A percentile compares a stretch with the other conserved stretches of the same genome.
phyloP scores from a whole-genome alignment of 768 basidiomycete genomes.

The Auriscalpium vulgare region DNA sequence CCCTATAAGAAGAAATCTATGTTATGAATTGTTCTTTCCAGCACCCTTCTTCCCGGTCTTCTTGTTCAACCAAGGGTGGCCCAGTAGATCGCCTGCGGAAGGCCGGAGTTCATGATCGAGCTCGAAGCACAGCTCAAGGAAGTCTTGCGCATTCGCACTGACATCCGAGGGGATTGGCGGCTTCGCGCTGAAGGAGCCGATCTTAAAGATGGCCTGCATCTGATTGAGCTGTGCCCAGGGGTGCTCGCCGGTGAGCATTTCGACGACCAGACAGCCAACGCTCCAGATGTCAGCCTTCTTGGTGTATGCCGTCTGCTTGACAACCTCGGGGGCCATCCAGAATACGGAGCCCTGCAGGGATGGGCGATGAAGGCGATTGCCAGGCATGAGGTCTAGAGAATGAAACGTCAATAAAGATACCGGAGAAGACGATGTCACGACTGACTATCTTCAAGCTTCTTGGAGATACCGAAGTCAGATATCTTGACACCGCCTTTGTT shows the following conservation, averaged over 20 bases:
- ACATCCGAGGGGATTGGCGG: conserved; percentile 90
- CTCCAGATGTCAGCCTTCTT: conserved; percentile 95
- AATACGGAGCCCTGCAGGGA: conserved; percentile 97
- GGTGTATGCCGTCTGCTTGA: conserved; percentile 90
- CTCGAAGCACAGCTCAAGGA: conserved; percentile 82
- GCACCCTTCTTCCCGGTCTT: conserved; percentile 1
- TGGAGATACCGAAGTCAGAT: conserved; percentile 94
- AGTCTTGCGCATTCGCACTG: conserved; percentile 79
- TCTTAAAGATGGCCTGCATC: conserved; percentile 99
- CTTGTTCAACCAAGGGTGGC: conserved; percentile 59
- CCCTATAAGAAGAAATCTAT: neutral
- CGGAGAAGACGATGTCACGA: conserved; percentile 13
- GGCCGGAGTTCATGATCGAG: conserved; percentile 76
- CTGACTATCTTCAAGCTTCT: conserved; percentile 95
- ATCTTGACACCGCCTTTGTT: conserved; percentile 98
- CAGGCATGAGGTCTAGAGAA: conserved; percentile 34
- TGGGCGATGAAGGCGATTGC: conserved; percentile 75
- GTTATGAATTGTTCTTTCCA: conserved; percentile 1
- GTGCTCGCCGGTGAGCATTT: conserved; percentile 95
- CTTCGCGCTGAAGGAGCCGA: conserved; percentile 80
- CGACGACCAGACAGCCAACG: conserved; percentile 89
- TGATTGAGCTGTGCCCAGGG: conserved; percentile 94
- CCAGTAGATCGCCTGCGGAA: conserved; percentile 65
- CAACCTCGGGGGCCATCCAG: conserved; percentile 99
- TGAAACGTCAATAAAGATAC: neutral